Percentiles rank a stretch among this genome's conserved stretches.
These are phyloP conservation scores for Didymella pomorum DNA, from an alignment of 2,329 filamentous ascomycete genomes.

Conservation along the genomic window DNA sequence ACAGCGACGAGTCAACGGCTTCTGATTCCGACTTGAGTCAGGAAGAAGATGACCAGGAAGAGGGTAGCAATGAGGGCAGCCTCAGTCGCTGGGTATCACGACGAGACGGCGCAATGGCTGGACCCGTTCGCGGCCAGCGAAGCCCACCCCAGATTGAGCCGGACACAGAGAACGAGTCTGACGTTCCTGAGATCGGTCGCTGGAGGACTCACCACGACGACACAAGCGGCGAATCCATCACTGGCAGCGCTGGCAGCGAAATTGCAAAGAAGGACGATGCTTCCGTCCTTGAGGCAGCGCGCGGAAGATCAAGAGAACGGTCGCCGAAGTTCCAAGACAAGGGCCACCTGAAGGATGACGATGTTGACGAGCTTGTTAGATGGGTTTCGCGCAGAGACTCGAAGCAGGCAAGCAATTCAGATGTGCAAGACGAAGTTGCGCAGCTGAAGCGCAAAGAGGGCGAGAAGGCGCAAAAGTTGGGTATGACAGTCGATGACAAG, in stretches of 20 bases:
- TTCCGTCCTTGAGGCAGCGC: conserved; percentile 11
- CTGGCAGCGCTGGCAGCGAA: conserved; percentile 5
- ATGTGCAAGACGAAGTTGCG: conserved; percentile 1
- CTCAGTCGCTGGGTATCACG: conserved; percentile 47
- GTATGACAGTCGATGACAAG: conserved; percentile 30
- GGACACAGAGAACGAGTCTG: conserved; percentile 29
- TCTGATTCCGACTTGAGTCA: conserved; percentile 36
- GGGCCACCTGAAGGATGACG: conserved; percentile 10
- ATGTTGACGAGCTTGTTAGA: conserved; percentile 22
- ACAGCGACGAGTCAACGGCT: conserved; percentile 42
- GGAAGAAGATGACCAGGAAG: conserved; percentile 30
- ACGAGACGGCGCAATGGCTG: conserved; percentile 36
- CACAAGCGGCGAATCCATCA: conserved; percentile 37
- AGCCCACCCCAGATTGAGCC: conserved; percentile 9
- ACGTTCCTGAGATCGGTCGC: conserved; percentile 34
- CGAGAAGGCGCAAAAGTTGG: conserved; percentile 28
- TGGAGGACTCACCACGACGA: conserved; percentile 33
- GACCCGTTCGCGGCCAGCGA: conserved; percentile 28
- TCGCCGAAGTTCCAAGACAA: conserved; percentile 8
- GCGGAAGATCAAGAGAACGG: conserved; percentile 15
- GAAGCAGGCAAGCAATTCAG: conserved; percentile 12
- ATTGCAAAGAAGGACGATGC: conserved; percentile 6
- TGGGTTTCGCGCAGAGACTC: conserved; percentile 21
- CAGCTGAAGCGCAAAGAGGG: conserved; percentile 20
- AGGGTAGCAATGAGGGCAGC: conserved; percentile 42